Evolutionary conservation across 495 filamentous ascomycete genomes (phyloP).

Genomic region (Neurospora sp.): DNA sequence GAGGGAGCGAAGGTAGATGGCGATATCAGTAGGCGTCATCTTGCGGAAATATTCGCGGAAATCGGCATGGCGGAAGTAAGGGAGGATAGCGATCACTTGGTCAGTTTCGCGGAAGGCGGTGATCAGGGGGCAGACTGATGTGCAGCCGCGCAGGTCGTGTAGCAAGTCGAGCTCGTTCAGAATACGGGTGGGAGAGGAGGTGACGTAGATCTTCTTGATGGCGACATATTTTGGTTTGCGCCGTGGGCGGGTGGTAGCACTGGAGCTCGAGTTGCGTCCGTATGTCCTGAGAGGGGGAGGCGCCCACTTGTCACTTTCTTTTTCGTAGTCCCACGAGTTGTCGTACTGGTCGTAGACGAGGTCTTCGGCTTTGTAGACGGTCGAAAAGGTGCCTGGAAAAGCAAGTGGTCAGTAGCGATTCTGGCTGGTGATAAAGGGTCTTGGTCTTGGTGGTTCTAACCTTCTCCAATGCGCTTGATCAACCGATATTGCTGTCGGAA

Average conservation of each 20-base stretch:
- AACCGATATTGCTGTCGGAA: conserved; percentile 75
- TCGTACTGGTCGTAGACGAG: conserved; percentile 73
- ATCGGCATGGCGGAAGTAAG: conserved; percentile 91
- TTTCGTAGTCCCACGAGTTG: conserved; percentile 78
- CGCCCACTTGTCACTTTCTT: conserved; percentile 51
- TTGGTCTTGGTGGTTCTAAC: conserved; percentile 29
- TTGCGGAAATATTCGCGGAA: conserved; percentile 91
- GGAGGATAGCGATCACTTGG: conserved; percentile 89
- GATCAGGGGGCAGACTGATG: conserved; percentile 85
- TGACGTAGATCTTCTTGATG: conserved; percentile 98
- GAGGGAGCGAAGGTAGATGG: conserved; percentile 78
- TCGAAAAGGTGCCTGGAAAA: conserved; percentile 82
- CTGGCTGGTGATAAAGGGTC: neutral
- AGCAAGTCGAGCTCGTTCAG: conserved; percentile 95
- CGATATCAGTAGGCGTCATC: conserved; percentile 75
- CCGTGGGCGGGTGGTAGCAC: conserved; percentile 16
- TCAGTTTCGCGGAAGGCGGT: conserved; percentile 90
- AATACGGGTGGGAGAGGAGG: conserved; percentile 83
- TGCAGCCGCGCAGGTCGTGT: conserved; percentile 75
- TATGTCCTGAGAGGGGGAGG: conserved; percentile 46
- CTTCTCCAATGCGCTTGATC: conserved; percentile 96
- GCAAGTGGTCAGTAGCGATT: neutral
- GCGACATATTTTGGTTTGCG: conserved; percentile 70
- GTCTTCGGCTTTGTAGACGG: conserved; percentile 97
- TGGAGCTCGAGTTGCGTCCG: conserved; percentile 14